Evolutionary conservation across 768 basidiomycete species (phyloP).

Genomic region (Tulasnella sp.): DNA sequence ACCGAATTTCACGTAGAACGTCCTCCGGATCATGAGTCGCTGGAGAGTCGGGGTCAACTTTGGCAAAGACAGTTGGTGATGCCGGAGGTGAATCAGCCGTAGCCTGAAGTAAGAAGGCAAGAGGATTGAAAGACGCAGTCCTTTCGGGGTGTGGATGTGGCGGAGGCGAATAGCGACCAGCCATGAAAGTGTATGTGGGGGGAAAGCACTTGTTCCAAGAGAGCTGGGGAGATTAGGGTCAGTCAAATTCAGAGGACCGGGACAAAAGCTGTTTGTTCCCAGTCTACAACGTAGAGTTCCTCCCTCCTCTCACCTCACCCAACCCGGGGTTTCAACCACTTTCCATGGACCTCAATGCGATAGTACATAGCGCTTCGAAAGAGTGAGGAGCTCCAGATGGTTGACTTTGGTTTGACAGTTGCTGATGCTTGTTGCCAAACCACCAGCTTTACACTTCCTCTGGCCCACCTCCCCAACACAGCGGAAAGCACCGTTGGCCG

Average conservation of each 20-base stretch:
- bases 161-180: slow-evolving; percentile 21
- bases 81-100: slow-evolving; percentile 24
- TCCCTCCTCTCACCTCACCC: slow-evolving; percentile 13
- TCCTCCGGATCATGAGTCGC: slow-evolving; percentile 28
- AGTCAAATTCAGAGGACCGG: neutral
- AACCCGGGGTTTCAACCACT: neutral
- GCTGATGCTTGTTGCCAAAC: neutral
- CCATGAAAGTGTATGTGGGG: neutral
- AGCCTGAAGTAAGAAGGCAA: slow-evolving; percentile 11
- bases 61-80: slow-evolving; percentile 17
- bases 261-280: slow-evolving; percentile 4
- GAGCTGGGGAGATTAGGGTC: slow-evolving; percentile 6
- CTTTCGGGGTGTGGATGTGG: slow-evolving; percentile 24
- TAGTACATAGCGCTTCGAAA: slow-evolving; percentile 6
- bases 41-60: slow-evolving; percentile 14
- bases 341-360: slow-evolving; percentile 14
- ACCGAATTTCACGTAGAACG: slow-evolving; percentile 26
- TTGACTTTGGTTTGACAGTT: neutral
- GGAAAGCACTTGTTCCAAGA: neutral
- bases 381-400: neutral
- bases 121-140: slow-evolving; percentile 19
- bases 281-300: neutral
- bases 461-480: slow-evolving; percentile 13
- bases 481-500: neutral
- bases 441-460: neutral